These are phyloP conservation scores for Rheum nobile DNA, from an alignment of 148 eudicot genomes.

Conservation along the genomic window DNA sequence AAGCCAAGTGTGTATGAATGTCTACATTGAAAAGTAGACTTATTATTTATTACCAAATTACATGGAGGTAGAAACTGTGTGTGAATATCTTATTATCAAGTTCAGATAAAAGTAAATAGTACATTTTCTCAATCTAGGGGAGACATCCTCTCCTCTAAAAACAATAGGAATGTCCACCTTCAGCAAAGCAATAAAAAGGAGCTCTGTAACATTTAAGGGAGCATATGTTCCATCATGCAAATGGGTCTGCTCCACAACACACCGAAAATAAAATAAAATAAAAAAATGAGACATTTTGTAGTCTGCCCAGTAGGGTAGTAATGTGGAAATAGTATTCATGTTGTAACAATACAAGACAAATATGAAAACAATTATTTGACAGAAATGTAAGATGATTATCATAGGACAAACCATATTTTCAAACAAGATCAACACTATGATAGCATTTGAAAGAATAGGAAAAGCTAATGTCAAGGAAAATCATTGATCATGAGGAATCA, in stretches of 20 bases:
- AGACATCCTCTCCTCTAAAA: conserved; percentile 84
- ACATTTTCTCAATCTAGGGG: conserved; percentile 91
- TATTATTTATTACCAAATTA: not conserved
- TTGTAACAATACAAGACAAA: not conserved
- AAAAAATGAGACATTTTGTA: not conserved
- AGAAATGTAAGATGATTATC: not conserved
- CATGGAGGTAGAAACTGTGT: not conserved
- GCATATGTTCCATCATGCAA: conserved; percentile 71
- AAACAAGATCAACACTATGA: too few relatives aligned
- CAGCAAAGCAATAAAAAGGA: conserved; percentile 65
- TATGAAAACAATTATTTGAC: not conserved
- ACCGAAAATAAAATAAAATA: conserved; percentile 6
- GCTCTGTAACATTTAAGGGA: conserved; percentile 82
- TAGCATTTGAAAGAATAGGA: not conserved
- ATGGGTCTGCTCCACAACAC: conserved; percentile 47
- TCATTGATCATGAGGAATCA: too few relatives aligned
- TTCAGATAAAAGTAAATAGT: too few relatives aligned
- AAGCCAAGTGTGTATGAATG: not conserved
- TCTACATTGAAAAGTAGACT: not conserved
- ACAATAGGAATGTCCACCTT: conserved; percentile 85
- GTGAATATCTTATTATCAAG: too few relatives aligned
- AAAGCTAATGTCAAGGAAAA: not conserved
- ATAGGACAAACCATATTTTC: not conserved
- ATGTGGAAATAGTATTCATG: not conserved
- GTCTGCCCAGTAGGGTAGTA: not conserved